Evolutionary conservation across 108 stramenopile species (phyloP), one percentile per base, ranked within the genome.

Genomic region (Fistulifera solaris): DNA sequence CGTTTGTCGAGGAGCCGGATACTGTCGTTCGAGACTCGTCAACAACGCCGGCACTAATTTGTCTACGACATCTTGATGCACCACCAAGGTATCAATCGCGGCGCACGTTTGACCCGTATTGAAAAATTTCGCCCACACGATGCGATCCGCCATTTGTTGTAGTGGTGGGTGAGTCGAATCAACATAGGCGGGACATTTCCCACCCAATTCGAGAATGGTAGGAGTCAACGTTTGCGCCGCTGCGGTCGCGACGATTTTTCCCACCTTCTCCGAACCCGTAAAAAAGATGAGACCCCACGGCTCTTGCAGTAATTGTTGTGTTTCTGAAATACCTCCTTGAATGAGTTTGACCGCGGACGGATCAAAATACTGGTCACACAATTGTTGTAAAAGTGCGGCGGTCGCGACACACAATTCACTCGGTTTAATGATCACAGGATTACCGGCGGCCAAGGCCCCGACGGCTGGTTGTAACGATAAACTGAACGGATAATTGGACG

Each of bases 101-200:
- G 95, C 69, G 71, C 96, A 97, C 11, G 77, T 84, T 61, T 98
- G 96, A 0, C 96, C 94, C 3, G 68, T 47, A 60, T 98, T 98
- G 22, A 84, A 21, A 2, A 53, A 52, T 57, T 93, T 94, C 15
- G 76, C 81, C 52, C 62, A 87, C 0, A 77, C 44, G 40, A 90
- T 72, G 14, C 88, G 69, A 48, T 70, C 19, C 16, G 85, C 69
- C 15, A 93, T 74, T 26, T 56, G 58, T 28, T 64, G 27, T n/a
- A 94, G 14, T 35, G 5, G 79, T 39, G 4, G 67, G 64, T 44
- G 44, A 22, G 75, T 79, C 17, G 83, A 77, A 54, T 83, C 75
- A 2, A 93, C 64, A 27, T 81, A 63, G 41, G 54, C 47, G 8
- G 94, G 92, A 40, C 63, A 69, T 75, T 97, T 94, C 12, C 96